Conservation (phyloP, 192 early-diverging fungal genomes). For the Endogone sp. region DNA sequence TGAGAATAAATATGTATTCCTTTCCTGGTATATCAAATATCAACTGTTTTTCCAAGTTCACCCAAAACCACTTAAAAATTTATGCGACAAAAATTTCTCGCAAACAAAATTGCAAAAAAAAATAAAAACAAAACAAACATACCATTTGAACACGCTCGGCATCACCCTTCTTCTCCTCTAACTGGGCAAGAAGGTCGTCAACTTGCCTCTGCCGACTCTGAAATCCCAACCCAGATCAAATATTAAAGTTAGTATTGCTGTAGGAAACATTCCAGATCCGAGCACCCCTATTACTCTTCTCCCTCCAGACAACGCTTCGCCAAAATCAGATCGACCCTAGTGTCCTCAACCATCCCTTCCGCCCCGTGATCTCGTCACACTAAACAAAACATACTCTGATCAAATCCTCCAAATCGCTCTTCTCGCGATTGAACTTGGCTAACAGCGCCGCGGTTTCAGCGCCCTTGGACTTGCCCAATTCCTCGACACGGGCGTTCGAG, state of each 20-base stretch:
- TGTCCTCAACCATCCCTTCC: too few relatives aligned
- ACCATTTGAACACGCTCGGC: conserved; percentile 28
- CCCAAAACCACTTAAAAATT: too few relatives aligned
- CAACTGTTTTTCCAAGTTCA: background rate
- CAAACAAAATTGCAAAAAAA: background rate
- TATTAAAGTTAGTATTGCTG: too few relatives aligned
- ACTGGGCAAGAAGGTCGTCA: conserved; percentile 35
- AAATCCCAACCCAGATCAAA: background rate
- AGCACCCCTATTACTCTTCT: too few relatives aligned
- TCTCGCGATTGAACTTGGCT: conserved; percentile 79
- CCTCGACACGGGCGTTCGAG: conserved; percentile 69
- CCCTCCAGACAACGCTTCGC: too few relatives aligned
- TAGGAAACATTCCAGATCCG: too few relatives aligned
- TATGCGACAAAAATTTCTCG: too few relatives aligned
- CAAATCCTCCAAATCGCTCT: conserved; percentile 71
- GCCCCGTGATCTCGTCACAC: too few relatives aligned
- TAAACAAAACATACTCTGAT: conserved; percentile 40
- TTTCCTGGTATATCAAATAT: too few relatives aligned
- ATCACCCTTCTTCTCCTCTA: conserved; percentile 30
- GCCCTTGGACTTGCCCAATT: conserved; percentile 75
- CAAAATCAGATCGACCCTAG: too few relatives aligned
- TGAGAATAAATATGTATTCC: too few relatives aligned
- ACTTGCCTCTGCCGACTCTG: conserved; percentile 37
- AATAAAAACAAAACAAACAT: background rate
- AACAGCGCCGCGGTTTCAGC: conserved; percentile 81